Evolutionary conservation across 192 early-diverging fungal species (phyloP).

Genomic region (Chytriomyces sp.): DNA sequence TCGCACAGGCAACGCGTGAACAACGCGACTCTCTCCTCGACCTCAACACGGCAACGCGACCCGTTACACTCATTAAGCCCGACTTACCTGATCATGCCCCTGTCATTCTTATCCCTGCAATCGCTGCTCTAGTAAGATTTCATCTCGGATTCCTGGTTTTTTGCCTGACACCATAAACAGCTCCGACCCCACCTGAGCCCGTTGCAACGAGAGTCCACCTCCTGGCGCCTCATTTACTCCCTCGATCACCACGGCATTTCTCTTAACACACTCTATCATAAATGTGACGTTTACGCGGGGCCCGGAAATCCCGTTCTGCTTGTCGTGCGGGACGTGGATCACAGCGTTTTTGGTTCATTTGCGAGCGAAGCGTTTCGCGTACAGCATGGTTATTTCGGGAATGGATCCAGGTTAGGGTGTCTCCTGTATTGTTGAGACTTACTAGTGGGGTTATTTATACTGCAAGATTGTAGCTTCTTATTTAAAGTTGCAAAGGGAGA

Average conservation of each 20-base stretch:
- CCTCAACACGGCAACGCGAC: neutral
- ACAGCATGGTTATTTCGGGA: constrained; percentile 48
- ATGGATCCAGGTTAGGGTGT: constrained; percentile 44
- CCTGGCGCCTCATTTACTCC: constrained; percentile 85
- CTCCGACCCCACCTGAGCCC: constrained; percentile 78
- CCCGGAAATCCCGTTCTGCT: constrained; percentile 29
- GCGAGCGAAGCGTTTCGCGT: constrained; percentile 34
- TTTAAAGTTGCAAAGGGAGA: neutral
- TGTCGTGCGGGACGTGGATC: constrained; percentile 38
- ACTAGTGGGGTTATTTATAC: too few species aligned
- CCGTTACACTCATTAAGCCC: neutral
- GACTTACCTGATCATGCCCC: neutral
- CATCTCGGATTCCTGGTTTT: neutral
- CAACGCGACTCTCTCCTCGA: constrained; percentile 11
- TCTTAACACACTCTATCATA: constrained; percentile 75
- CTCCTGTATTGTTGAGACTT: neutral
- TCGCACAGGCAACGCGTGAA: neutral
- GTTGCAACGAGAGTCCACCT: constrained; percentile 70
- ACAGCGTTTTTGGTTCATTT: constrained; percentile 53
- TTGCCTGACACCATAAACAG: constrained; percentile 39
- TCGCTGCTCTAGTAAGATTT: neutral
- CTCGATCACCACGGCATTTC: constrained; percentile 93
- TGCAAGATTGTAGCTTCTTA: neutral
- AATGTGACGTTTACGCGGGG: constrained; percentile 24
- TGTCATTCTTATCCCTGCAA: neutral